Evolutionary conservation across 352 stramenopile genomes (phyloP).

Genomic region (Phytophthora litchii): DNA sequence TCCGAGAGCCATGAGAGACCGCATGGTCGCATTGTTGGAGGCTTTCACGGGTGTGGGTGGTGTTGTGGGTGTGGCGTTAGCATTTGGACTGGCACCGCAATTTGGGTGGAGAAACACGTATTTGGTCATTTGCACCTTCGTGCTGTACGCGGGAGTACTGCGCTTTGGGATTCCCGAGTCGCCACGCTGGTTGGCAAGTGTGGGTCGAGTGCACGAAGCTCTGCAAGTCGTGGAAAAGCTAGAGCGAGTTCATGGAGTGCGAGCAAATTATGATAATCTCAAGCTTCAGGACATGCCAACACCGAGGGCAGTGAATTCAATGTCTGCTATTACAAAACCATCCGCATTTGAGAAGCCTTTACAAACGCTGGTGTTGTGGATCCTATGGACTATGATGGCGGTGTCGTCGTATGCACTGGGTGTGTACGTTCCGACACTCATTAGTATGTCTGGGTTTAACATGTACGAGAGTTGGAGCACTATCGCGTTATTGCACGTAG

Average conservation of each 20-base stretch:
- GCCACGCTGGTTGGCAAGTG: constrained; percentile 39
- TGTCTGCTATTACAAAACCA: constrained; percentile 1
- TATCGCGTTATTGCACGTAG: constrained; percentile 22
- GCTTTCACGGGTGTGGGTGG: constrained; percentile 36
- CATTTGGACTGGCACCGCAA: constrained; percentile 25
- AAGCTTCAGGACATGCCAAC: constrained; percentile 16
- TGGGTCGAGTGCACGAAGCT: constrained; percentile 22
- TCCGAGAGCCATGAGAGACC: constrained; percentile 22
- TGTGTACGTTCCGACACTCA: constrained; percentile 36
- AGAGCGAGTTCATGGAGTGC: constrained; percentile 23
- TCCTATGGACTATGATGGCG: constrained; percentile 37
- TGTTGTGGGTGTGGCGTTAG: constrained; percentile 27
- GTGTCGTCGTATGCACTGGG: constrained; percentile 43
- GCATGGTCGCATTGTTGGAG: constrained; percentile 40
- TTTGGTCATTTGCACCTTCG: constrained; percentile 13
- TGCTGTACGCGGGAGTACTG: constrained; percentile 30
- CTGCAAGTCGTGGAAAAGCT: constrained; percentile 34
- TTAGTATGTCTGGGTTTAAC: constrained; percentile 43
- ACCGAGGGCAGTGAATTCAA: background rate
- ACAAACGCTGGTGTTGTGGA: constrained; percentile 37
- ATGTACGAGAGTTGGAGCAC: constrained; percentile 39
- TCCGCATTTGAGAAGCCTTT: constrained; percentile 6
- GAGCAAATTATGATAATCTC: constrained; percentile 12
- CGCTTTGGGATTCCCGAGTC: constrained; percentile 38
- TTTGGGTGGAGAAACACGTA: constrained; percentile 41